phyloP scores from a whole-genome alignment of 768 basidiomycete genomes.

The Kwoniella sp. region DNA sequence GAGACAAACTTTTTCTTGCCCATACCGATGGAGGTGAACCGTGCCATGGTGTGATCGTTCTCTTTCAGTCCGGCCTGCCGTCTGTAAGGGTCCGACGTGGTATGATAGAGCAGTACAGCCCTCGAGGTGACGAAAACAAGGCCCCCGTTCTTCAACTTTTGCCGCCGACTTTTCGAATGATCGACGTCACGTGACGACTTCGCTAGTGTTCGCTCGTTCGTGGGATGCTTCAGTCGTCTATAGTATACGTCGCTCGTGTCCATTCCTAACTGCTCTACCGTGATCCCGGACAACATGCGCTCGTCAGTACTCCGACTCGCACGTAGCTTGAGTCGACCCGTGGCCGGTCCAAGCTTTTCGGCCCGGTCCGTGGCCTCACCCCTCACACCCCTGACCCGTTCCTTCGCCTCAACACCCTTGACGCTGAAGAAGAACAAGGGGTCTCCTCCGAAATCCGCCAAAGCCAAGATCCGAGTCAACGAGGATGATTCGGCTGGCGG shows the following conservation, averaged over 20 bases:
- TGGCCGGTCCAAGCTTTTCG: too few relatives aligned
- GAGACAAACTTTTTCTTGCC: conserved; percentile 34
- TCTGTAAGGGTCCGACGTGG: neutral
- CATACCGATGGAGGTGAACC: conserved; percentile 48
- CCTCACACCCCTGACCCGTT: too few relatives aligned
- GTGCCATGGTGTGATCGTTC: conserved; percentile 31
- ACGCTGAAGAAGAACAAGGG: conserved; percentile 27
- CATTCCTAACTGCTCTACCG: too few relatives aligned
- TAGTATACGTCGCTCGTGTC: too few relatives aligned
- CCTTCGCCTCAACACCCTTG: conserved; percentile 15
- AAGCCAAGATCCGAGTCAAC: conserved; percentile 18
- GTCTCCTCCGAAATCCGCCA: conserved; percentile 10
- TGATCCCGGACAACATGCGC: too few relatives aligned
- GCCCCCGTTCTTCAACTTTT: conserved; percentile 3
- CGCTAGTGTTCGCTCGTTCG: neutral
- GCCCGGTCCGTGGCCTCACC: too few relatives aligned
- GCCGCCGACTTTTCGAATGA: neutral
- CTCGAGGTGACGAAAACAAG: neutral
- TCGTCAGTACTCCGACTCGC: too few relatives aligned
- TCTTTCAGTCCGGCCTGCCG: too few relatives aligned
- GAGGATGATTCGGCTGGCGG: conserved; percentile 20
- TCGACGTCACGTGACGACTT: neutral
- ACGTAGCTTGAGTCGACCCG: neutral
- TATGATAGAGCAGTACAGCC: too few relatives aligned
- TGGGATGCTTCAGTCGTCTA: too few relatives aligned